Conservation (phyloP, 768 basidiomycete species). For the Mycena venus region DNA sequence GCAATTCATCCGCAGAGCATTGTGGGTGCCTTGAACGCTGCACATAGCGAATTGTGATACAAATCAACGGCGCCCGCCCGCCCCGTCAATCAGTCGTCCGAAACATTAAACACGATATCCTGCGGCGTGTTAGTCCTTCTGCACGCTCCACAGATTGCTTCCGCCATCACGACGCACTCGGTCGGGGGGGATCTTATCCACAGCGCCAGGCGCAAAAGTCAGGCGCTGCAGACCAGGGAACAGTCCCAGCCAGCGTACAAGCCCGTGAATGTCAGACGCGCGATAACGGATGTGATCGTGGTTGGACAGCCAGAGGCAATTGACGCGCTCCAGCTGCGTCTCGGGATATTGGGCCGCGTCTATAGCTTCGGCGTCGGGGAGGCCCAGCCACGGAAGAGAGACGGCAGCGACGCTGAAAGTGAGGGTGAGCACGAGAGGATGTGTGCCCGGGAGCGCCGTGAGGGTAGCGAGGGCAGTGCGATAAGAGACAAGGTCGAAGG, state of each 20-base stretch:
- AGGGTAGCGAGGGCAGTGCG: constrained; percentile 4
- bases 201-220: too few species aligned
- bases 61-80: too few species aligned
- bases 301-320: background rate
- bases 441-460: constrained; percentile 5
- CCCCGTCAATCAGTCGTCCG: too few species aligned
- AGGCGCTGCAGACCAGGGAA: constrained; percentile 12
- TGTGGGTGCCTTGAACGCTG: too few species aligned
- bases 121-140: too few species aligned
- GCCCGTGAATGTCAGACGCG: background rate
- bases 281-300: background rate
- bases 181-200: too few species aligned
- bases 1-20: background rate
- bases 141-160: too few species aligned
- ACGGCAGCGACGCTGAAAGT: constrained; percentile 2
- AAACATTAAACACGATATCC: too few species aligned
- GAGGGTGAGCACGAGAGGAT: constrained; percentile 17
- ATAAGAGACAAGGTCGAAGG: constrained; percentile 19
- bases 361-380: background rate
- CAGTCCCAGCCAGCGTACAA: constrained; percentile 16
- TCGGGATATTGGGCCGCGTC: background rate
- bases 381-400: constrained; percentile 5
- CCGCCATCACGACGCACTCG: too few species aligned
- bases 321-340: background rate
- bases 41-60: too few species aligned